Percentiles rank a stretch among this genome's conserved stretches.
These are phyloP conservation scores for Starmerella bombi DNA, from an alignment of 805 yeast genomes.

Conservation along the genomic window DNA sequence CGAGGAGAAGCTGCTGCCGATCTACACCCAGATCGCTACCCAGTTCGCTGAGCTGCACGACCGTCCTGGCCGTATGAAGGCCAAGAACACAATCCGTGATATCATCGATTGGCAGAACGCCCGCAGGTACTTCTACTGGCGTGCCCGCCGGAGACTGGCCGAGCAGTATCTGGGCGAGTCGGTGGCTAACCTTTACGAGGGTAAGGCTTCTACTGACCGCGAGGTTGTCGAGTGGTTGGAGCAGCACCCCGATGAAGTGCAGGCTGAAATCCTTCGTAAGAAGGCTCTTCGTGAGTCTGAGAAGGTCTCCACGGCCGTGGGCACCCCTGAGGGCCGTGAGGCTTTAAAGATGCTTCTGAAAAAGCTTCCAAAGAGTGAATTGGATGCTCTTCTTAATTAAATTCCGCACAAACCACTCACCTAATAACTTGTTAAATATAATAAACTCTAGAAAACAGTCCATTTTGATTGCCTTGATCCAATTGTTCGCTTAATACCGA, in stretches of 20 bases:
- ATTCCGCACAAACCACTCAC: no score
- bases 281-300: conserved; percentile 6
- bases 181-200: conserved; percentile 18
- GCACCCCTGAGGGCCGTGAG: conserved; percentile 13
- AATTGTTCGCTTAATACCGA: no score
- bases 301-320: conserved; percentile 5
- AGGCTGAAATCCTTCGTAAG: conserved; percentile 3
- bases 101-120: conserved; percentile 76
- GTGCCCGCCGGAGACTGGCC: conserved; percentile 86
- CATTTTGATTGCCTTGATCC: no score
- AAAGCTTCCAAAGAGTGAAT: conserved; percentile 25
- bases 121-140: conserved; percentile 97
- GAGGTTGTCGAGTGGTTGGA: conserved; percentile 59
- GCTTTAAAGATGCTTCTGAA: conserved; percentile 26
- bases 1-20: conserved; percentile 68
- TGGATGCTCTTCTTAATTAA: conserved; percentile 25
- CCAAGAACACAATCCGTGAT: conserved; percentile 79
- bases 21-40: conserved; percentile 81
- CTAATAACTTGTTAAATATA: no score
- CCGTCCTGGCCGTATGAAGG: conserved; percentile 93
- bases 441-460: no score
- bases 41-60: conserved; percentile 98
- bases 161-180: conserved; percentile 59
- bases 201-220: conserved; percentile 55
- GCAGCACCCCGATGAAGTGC: conserved; percentile 10